Conservation (phyloP, 352 stramenopile species). For the Pythium sukuiense region DNA sequence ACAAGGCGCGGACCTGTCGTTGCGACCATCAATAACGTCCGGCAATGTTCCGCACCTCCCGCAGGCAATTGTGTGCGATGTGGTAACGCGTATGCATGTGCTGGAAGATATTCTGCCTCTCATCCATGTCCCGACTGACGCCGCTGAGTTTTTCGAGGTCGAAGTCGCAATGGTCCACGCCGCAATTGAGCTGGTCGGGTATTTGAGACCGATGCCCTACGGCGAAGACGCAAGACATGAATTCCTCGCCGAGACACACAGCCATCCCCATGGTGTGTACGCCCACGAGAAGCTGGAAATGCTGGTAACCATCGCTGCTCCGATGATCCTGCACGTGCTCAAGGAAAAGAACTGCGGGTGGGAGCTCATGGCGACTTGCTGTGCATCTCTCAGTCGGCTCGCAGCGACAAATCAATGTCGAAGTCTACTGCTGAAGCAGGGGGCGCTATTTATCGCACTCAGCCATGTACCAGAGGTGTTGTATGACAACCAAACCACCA, state of each 20-base stretch:
- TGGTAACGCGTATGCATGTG: conserved; percentile 59
- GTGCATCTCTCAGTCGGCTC: conserved; percentile 55
- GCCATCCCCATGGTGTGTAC: conserved; percentile 40
- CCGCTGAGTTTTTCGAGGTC: conserved; percentile 43
- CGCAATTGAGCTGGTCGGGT: conserved; percentile 60
- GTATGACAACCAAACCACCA: conserved; percentile 19
- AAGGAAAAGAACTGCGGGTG: conserved; percentile 40
- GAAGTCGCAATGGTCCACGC: conserved; percentile 42
- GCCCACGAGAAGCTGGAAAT: conserved; percentile 43
- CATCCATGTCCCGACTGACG: conserved; percentile 48
- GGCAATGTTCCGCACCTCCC: conserved; percentile 46
- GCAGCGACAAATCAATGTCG: conserved; percentile 54
- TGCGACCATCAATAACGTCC: conserved; percentile 51
- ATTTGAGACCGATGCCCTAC: conserved; percentile 63
- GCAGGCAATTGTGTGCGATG: conserved; percentile 64
- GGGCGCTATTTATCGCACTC: conserved; percentile 54
- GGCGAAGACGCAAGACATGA: conserved; percentile 39
- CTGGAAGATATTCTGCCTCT: conserved; percentile 67
- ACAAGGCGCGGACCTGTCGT: conserved; percentile 32
- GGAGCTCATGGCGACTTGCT: conserved; percentile 53
- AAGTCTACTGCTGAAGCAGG: conserved; percentile 47
- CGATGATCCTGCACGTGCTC: conserved; percentile 57
- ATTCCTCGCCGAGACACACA: conserved; percentile 34
- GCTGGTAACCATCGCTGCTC: conserved; percentile 50
- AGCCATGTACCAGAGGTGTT: conserved; percentile 58